Percentiles rank a stretch among this genome's conserved stretches.
phyloP scores from a whole-genome alignment of 2,329 filamentous ascomycete species.

The Nemania sp. region DNA sequence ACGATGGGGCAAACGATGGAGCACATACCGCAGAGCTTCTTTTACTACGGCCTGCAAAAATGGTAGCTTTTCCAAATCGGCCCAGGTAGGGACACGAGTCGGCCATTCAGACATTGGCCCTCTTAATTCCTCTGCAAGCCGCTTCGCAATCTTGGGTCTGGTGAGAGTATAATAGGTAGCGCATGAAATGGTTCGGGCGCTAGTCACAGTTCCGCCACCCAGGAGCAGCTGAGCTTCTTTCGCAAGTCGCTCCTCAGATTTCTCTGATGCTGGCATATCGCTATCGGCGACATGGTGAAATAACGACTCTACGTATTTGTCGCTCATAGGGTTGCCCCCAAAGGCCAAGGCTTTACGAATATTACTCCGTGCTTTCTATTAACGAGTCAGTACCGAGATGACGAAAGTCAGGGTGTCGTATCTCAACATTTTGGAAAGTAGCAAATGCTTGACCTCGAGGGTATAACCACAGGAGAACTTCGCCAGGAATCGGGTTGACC shows the following conservation, averaged over 20 bases:
- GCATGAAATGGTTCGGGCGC: slow-evolving; percentile 31
- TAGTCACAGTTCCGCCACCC: slow-evolving; percentile 39
- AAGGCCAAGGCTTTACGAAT: slow-evolving; percentile 25
- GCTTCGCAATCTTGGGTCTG: slow-evolving; percentile 8
- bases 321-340: slow-evolving; percentile 7
- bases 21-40: slow-evolving; percentile 27
- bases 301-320: slow-evolving; percentile 28
- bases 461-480: slow-evolving; percentile 16
- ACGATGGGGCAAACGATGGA: neutral
- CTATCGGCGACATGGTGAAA: slow-evolving; percentile 38
- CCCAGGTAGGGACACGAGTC: slow-evolving; percentile 28
- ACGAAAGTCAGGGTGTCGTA: neutral
- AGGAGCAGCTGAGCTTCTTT: slow-evolving; percentile 36
- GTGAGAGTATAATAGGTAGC: slow-evolving; percentile 32
- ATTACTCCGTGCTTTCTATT: slow-evolving; percentile 27
- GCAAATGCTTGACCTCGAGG: slow-evolving; percentile 20
- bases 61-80: slow-evolving; percentile 40
- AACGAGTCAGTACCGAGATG: neutral
- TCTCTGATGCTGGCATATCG: slow-evolving; percentile 36
- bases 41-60: slow-evolving; percentile 40
- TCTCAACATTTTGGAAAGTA: slow-evolving; percentile 18
- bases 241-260: slow-evolving; percentile 30
- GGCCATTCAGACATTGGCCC: slow-evolving; percentile 31
- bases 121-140: slow-evolving; percentile 33
- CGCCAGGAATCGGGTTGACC: slow-evolving; percentile 22